phyloP scores from a whole-genome alignment of 1,139 yeast genomes.

The Pneumocystis sp. region DNA sequence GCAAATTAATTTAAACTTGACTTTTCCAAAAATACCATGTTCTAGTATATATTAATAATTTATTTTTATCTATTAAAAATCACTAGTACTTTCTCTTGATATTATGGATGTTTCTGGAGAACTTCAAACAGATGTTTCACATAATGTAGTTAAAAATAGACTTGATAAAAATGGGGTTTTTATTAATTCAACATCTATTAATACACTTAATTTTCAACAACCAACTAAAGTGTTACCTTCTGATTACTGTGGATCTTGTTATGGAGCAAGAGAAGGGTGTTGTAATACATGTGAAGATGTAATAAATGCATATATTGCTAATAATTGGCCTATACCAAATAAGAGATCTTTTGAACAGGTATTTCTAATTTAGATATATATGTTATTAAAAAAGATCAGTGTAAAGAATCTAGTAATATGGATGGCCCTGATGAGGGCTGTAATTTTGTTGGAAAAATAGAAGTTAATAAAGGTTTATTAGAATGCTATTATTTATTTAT shows the following conservation, averaged over 20 bases:
- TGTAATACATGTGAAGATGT: slow-evolving; percentile 82
- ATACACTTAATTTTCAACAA: slow-evolving; percentile 15
- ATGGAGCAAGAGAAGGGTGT: slow-evolving; percentile 69
- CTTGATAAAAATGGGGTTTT: slow-evolving; percentile 35
- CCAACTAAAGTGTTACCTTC: slow-evolving; percentile 17
- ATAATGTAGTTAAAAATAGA: slow-evolving; percentile 60
- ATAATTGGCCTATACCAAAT: slow-evolving; percentile 79
- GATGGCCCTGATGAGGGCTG: slow-evolving; percentile 70
- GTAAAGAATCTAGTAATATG: slow-evolving; percentile 40
- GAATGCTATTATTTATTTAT: neutral
- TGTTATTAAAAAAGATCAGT: slow-evolving; percentile 52
- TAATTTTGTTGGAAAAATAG: slow-evolving; percentile 46
- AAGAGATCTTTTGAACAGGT: slow-evolving; percentile 64
- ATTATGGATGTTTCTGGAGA: slow-evolving; percentile 81
- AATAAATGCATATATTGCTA: slow-evolving; percentile 57
- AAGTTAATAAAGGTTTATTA: neutral
- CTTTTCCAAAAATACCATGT: slow-evolving; percentile 78
- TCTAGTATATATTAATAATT: slow-evolving; percentile 26
- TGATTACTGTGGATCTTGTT: slow-evolving; percentile 73
- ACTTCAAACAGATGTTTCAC: slow-evolving; percentile 53
- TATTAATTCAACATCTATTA: slow-evolving; percentile 16
- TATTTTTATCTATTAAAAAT: neutral
- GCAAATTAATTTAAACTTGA: slow-evolving; percentile 63
- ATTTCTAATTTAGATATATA: neutral
- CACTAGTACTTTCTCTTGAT: slow-evolving; percentile 34